Conservation (phyloP, 208 protist species). For the Entamoeba invadens region DNA sequence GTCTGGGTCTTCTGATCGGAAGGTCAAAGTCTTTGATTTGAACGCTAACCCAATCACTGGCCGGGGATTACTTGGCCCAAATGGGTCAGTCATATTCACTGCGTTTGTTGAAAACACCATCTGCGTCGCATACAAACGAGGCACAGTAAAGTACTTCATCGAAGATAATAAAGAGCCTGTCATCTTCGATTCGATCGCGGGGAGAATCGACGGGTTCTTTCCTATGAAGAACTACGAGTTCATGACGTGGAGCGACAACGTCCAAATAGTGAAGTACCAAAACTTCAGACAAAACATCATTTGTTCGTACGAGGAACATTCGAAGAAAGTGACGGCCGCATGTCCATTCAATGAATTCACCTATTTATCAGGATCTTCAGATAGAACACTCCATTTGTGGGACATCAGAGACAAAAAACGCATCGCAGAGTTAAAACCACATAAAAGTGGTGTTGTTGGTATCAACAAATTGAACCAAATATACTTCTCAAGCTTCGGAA, state of each 20-base stretch:
- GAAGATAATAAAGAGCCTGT: neutral
- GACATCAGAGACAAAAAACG: neutral
- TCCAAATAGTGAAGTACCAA: neutral
- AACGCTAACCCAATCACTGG: neutral
- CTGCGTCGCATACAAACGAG: neutral
- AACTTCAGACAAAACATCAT: neutral
- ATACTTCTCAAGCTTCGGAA: neutral
- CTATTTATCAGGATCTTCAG: neutral
- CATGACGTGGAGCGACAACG: neutral
- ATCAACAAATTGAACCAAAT: neutral
- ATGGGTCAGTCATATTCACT: neutral
- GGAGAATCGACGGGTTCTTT: neutral
- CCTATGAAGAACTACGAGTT: neutral
- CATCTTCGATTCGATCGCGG: neutral
- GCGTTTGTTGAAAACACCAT: neutral
- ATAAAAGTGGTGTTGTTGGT: neutral
- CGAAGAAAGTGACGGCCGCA: neutral
- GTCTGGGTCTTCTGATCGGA: neutral
- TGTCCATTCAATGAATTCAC: neutral
- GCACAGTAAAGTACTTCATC: neutral
- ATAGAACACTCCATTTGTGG: neutral
- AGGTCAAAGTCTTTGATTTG: neutral
- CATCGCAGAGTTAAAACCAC: neutral
- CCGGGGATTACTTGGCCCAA: neutral
- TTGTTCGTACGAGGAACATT: neutral